Evolutionary conservation across 495 filamentous ascomycete species (phyloP), one percentile per base, ranked within the genome.

Genomic region (Tuber indicum): DNA sequence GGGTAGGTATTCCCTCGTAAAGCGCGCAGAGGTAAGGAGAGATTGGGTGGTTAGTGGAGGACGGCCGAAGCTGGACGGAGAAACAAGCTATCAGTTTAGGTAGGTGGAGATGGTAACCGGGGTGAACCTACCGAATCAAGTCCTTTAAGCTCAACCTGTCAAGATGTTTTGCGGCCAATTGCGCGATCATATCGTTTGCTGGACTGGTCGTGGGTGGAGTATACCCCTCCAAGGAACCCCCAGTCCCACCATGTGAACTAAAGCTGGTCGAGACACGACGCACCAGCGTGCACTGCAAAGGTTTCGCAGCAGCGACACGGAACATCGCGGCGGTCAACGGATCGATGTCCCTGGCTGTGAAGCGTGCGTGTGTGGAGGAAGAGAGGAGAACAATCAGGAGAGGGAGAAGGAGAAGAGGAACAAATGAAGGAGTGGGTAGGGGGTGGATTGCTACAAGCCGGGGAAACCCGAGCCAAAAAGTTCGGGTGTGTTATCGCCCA

Each of bases 1-100:
- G 23, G 96, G 96, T 46, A 98, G 91, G 52, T 97, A 90, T 69
- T 92, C 93, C 72, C 97, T 92, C 46, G 96, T 96, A 87, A 97
- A 97, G 85, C 97, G 97, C 72, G 96, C 96, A 6, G 93, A 97
- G 62, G 90, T 89, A 77, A 97, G 90, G 47, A 99, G 90, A 6
- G 92, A 91, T 43, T 92, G 87, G 62, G 90, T 89, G 3, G 92
- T 91, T 74, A 99, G 89, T 0, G 96, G 96, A 47, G 96, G 95
- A 8, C 93, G 93, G 70, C 96, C 96, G 52, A 77, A 80, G 71
- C 77, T 82, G 44, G 0, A 66, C 73, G 72, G 62, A 77, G 45
- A 23, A 42, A 72, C 32, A 75, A 69, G 76, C 72, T 78, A 77
- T 46, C 39, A 72, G 21, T 32, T 46, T n/a, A 71, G 43, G 8